phyloP scores from a whole-genome alignment of 2,329 filamentous ascomycete species.

The Trichoderma sp. region DNA sequence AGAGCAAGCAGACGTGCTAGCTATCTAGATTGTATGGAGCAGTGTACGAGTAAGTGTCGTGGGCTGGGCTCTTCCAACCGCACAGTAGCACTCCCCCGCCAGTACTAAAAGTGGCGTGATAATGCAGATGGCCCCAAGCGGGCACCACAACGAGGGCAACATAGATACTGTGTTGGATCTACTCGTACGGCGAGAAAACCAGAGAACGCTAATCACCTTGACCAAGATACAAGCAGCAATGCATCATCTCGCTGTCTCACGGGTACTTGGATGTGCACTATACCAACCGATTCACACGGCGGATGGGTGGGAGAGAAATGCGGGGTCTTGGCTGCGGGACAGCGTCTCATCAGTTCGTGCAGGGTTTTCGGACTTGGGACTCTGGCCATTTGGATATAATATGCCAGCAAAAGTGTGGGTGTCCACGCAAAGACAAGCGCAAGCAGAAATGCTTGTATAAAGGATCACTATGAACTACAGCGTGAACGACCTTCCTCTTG shows the following conservation, averaged over 20 bases:
- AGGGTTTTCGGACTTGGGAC: neutral
- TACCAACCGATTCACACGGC: conserved; percentile 1
- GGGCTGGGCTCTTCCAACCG: conserved; percentile 8
- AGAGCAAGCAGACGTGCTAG: neutral
- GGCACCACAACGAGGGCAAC: neutral
- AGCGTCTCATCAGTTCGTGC: neutral
- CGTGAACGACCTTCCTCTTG: neutral
- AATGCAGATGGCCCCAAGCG: conserved; percentile 2
- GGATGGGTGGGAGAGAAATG: conserved; percentile 9
- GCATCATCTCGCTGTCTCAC: neutral
- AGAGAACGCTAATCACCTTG: neutral
- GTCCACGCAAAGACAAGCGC: neutral
- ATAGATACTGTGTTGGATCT: neutral
- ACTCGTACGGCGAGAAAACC: neutral
- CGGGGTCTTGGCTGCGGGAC: neutral
- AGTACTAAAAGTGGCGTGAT: conserved; percentile 1
- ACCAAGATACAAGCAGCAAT: neutral
- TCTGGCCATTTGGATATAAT: neutral
- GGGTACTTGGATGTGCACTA: neutral
- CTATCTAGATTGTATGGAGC: neutral
- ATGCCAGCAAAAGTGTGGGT: neutral
- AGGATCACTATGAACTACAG: neutral
- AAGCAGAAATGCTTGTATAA: neutral
- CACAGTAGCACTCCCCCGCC: neutral
- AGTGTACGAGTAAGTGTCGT: conserved; percentile 18